Base-by-base conservation (phyloP, 83 land plant genomes). In the Picea abies region DNA sequence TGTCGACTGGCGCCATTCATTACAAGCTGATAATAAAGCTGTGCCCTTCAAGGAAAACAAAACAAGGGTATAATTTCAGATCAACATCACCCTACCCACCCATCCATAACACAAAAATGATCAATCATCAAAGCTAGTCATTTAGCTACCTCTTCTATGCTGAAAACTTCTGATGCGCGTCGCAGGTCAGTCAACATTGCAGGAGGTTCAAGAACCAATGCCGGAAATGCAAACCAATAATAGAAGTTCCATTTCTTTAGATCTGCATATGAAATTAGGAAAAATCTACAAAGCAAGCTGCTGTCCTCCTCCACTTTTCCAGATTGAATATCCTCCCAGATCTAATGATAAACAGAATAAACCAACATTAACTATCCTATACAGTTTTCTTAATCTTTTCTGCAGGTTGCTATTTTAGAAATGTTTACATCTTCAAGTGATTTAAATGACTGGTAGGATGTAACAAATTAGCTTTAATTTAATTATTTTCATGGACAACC, bases 151-250 rank as follows among this genome's bases (percentile, higher is more conserved):
- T 98, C 99, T 80, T 92, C 84, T 35, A 15, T 67, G 61, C 60
- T 90, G 47, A 98, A 91, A 71, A 83, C 87, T 44, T 92, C 82
- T 37, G 91, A 88, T 83, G 99, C 99, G 60, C 89, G 90, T 85
- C 60, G 86, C 49, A 92, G 44, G 62, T 84, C 67, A 37, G 90
- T 76, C 70, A 91, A 60, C 29, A 85, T 88, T 68, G 94, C 99
- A 60, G 99, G 96, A 80, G 97, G 99, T 58, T 92, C 86, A 80
- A 96, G 92, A 25, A 87, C 85, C 80, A 98, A 65, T 63, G 96
- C 98, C 65, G 99, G 99, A 82, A 96, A 98, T 35, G 98, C 99
- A 87, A 96, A 94, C 95, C 96, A 94, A 81, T 98, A 95, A 80
- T 83, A 86, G 82, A 98, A 98, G 76, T 63, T 88, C 99, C 99